Evolutionary conservation across 805 yeast species (phyloP).

Genomic region (Grigorovia transvaalensis): DNA sequence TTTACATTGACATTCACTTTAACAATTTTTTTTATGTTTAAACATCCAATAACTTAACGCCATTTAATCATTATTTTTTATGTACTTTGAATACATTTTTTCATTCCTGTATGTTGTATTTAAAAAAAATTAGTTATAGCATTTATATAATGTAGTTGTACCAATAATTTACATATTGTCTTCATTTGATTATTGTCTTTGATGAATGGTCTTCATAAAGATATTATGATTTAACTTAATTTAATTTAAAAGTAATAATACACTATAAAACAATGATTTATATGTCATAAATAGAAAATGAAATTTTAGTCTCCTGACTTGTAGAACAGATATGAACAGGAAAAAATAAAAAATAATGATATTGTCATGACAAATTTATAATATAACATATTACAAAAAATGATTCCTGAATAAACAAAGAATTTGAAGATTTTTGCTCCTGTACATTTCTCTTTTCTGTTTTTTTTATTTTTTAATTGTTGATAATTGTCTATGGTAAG

Average conservation of each 20-base stretch:
- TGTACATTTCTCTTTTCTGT: not conserved
- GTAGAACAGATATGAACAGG: not conserved
- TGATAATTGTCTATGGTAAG: conserved; percentile 12
- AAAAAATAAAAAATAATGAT: not conserved
- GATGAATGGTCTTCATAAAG: too few species aligned
- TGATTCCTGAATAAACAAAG: not conserved
- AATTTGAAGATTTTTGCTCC: not conserved
- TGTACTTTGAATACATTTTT: too few species aligned
- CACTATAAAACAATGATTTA: not conserved
- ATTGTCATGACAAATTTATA: not conserved
- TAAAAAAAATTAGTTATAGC: not conserved
- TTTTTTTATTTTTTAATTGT: not conserved
- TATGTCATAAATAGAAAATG: not conserved
- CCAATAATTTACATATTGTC: not conserved
- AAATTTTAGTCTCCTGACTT: not conserved
- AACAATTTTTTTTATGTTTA: not conserved
- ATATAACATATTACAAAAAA: not conserved
- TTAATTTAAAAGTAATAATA: not conserved
- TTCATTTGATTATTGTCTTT: too few species aligned
- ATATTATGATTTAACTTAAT: too few species aligned
- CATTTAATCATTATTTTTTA: not conserved
- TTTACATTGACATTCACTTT: not conserved
- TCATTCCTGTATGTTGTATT: not conserved
- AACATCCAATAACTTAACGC: not conserved
- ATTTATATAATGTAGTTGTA: not conserved